A percentile compares a stretch with the other conserved stretches of the same genome.
These are phyloP conservation scores for Puccinia polysora DNA, from an alignment of 1,284 basidiomycete genomes.

Conservation along the genomic window DNA sequence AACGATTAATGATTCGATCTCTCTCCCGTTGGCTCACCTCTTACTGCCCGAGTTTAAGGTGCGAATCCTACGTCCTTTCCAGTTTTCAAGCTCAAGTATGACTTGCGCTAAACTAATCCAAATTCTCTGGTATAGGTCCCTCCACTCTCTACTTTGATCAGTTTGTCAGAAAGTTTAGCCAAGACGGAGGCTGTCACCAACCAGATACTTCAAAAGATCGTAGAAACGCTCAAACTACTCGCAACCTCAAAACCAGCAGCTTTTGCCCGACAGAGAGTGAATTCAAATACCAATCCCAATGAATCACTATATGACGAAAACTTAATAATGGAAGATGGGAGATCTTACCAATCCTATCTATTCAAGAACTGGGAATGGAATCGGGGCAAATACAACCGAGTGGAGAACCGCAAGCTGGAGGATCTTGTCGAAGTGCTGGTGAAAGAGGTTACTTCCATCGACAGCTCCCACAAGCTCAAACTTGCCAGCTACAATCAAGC, in stretches of 20 bases:
- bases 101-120: neutral
- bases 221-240: constrained; percentile 86
- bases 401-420: constrained; percentile 37
- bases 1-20: constrained; percentile 18
- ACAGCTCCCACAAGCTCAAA: constrained; percentile 62
- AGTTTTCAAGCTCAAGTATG: neutral
- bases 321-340: constrained; percentile 41
- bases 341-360: constrained; percentile 35
- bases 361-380: constrained; percentile 44
- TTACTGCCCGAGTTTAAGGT: constrained; percentile 42
- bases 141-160: constrained; percentile 82
- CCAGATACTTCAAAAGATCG: constrained; percentile 78
- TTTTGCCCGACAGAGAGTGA: constrained; percentile 9
- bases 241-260: constrained; percentile 34
- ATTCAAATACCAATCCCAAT: neutral
- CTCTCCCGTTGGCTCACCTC: constrained; percentile 20
- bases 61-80: neutral
- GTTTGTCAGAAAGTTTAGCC: constrained; percentile 83
- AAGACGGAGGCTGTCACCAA: constrained; percentile 90
- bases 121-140: constrained; percentile 65
- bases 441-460: constrained; percentile 53
- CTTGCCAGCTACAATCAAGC: constrained; percentile 86
- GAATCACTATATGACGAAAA: constrained; percentile 1
- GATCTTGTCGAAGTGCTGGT: constrained; percentile 33
- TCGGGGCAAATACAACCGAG: constrained; percentile 42